These are phyloP conservation scores for Kwoniella bestiolae DNA, from an alignment of 768 basidiomycete species.

Conservation along the genomic window DNA sequence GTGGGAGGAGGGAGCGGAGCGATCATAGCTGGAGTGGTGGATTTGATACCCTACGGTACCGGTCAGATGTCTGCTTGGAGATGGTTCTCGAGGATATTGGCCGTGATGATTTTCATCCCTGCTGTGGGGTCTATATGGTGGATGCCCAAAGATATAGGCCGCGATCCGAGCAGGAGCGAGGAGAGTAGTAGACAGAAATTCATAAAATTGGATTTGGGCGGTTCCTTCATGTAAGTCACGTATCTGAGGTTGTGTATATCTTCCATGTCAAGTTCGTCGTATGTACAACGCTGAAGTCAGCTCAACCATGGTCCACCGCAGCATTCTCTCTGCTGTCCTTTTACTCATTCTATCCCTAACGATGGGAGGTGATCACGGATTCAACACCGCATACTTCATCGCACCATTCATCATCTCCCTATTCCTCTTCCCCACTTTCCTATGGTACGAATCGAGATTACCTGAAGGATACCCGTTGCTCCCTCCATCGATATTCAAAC, in stretches of 20 bases:
- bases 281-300: conserved; percentile 32
- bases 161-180: not conserved
- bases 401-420: conserved; percentile 44
- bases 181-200: conserved; percentile 5
- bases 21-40: conserved; percentile 16
- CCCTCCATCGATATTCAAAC: conserved; percentile 41
- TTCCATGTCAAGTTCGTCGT: not conserved
- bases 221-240: conserved; percentile 21
- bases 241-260: too few relatives aligned
- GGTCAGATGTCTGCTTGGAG: conserved; percentile 45
- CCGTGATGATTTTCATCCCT: conserved; percentile 12
- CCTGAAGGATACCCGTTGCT: conserved; percentile 32
- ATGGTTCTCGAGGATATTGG: conserved; percentile 46
- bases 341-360: conserved; percentile 51
- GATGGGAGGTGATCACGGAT: conserved; percentile 46
- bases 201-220: conserved; percentile 23
- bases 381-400: conserved; percentile 33
- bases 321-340: conserved; percentile 39
- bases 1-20: conserved; percentile 32
- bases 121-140: conserved; percentile 19
- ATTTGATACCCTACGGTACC: conserved; percentile 22
- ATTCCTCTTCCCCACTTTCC: conserved; percentile 37
- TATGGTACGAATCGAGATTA: conserved; percentile 37
- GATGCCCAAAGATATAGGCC: conserved; percentile 16
- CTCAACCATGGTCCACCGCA: not conserved